phyloP scores from a whole-genome alignment of 139 green algal species.

The Volvox reticuliferus region DNA sequence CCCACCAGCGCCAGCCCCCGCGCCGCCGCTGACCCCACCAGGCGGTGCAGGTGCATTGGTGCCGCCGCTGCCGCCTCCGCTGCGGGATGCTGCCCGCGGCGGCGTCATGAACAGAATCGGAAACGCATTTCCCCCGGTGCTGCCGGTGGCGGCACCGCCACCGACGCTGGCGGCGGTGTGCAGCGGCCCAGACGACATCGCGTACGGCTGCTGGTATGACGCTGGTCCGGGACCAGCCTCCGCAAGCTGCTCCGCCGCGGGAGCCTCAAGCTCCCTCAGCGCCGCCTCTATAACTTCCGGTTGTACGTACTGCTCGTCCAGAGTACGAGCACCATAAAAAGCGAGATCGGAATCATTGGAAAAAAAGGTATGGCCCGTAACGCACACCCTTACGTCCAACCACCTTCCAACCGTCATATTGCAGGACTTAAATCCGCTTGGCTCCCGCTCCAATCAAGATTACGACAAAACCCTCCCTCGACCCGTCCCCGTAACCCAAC shows the following conservation, averaged over 20 bases:
- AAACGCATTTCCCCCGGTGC: background rate
- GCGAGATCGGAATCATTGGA: too few species aligned
- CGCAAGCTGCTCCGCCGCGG: conserved; percentile 1
- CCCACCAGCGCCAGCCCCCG: background rate
- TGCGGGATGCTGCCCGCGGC: background rate
- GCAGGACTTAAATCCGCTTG: too few species aligned
- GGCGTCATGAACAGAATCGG: conserved; percentile 43
- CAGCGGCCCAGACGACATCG: background rate
- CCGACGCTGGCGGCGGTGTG: background rate
- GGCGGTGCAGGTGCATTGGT: conserved; percentile 1
- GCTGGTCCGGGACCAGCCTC: background rate
- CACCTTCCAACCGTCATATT: too few species aligned
- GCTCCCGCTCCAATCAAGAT: too few species aligned
- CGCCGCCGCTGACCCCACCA: background rate
- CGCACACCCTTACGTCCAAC: too few species aligned
- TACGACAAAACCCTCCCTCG: too few species aligned
- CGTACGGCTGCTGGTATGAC: background rate
- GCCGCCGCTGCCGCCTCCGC: background rate
- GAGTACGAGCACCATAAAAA: too few species aligned
- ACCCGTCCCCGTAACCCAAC: too few species aligned
- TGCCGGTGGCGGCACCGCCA: background rate
- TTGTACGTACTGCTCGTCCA: conserved; percentile 40
- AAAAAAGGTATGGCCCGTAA: too few species aligned
- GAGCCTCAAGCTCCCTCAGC: conserved; percentile 56
- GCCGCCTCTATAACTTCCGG: conserved; percentile 53